These are phyloP conservation scores for Barnettozyma botsteinii DNA, from an alignment of 805 yeast genomes.

Conservation along the genomic window DNA sequence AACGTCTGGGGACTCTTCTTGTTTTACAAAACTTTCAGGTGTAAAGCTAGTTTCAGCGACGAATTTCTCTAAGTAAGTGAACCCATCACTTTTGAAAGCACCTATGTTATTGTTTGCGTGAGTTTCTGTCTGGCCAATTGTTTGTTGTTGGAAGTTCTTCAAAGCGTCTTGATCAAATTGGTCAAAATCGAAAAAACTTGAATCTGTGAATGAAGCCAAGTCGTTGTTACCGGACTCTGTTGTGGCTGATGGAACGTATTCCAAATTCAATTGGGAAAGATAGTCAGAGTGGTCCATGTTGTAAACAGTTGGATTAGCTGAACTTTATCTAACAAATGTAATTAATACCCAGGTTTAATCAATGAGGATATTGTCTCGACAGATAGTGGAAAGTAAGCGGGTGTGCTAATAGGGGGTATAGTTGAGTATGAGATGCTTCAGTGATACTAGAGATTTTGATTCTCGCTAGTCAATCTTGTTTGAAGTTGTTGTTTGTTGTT, in stretches of 20 bases:
- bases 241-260: conserved; percentile 6
- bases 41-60: conserved; percentile 1
- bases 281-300: conserved; percentile 2
- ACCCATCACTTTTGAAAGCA: background rate
- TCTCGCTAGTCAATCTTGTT: too few species aligned
- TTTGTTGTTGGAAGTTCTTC: conserved; percentile 5
- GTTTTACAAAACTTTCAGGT: background rate
- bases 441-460: too few species aligned
- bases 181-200: conserved; percentile 23
- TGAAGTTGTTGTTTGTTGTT: too few species aligned
- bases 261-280: conserved; percentile 17
- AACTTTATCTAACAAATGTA: too few species aligned
- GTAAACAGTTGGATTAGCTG: background rate
- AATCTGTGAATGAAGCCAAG: conserved; percentile 17
- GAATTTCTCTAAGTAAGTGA: conserved; percentile 3
- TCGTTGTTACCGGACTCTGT: conserved; percentile 7
- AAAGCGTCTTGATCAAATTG: conserved; percentile 12
- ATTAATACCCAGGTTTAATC: too few species aligned
- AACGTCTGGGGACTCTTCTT: background rate
- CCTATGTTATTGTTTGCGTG: background rate
- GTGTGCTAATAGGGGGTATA: too few species aligned
- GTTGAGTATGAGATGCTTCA: too few species aligned
- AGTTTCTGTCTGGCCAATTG: background rate
- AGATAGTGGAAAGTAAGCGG: too few species aligned
- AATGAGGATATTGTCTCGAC: too few species aligned